Evolutionary conservation across 2,329 filamentous ascomycete genomes (phyloP).

Genomic region (Gyromitra esculenta): DNA sequence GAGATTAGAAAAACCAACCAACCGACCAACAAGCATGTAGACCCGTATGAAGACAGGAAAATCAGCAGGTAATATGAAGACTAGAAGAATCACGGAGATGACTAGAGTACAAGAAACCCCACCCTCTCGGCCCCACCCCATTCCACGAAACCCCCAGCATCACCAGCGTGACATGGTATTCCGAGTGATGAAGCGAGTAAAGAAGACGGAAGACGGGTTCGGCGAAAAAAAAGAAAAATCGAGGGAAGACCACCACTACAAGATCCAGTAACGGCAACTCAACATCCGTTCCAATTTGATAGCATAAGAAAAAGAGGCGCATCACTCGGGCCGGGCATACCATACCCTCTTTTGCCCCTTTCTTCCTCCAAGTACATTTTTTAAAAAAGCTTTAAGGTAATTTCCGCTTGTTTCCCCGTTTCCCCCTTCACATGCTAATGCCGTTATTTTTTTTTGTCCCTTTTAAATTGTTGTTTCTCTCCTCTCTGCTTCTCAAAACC

Average conservation of each 20-base stretch:
- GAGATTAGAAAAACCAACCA: background rate
- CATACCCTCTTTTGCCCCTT: background rate
- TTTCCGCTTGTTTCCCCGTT: slow-evolving; percentile 4
- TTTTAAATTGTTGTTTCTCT: background rate
- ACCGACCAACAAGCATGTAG: slow-evolving; percentile 6
- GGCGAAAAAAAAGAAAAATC: slow-evolving; percentile 11
- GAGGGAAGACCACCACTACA: slow-evolving; percentile 20
- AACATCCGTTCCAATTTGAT: slow-evolving; percentile 42
- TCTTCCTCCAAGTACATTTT: slow-evolving; percentile 32
- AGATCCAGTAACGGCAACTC: slow-evolving; percentile 22
- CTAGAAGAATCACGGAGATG: slow-evolving; percentile 26
- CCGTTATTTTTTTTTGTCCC: slow-evolving; percentile 25
- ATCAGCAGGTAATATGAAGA: slow-evolving; percentile 22
- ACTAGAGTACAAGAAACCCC: slow-evolving; percentile 40
- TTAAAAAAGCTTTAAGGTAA: slow-evolving; percentile 27
- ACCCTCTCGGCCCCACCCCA: background rate
- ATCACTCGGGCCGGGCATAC: background rate
- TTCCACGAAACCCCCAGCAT: background rate
- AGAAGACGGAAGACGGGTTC: background rate
- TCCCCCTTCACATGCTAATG: slow-evolving; percentile 25
- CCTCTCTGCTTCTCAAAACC: background rate
- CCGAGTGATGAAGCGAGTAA: background rate
- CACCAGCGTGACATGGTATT: slow-evolving; percentile 10
- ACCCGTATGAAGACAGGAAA: slow-evolving; percentile 1
- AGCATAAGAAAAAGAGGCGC: slow-evolving; percentile 33